Conservation (phyloP, 306 rosid species). For the Senna tora region DNA sequence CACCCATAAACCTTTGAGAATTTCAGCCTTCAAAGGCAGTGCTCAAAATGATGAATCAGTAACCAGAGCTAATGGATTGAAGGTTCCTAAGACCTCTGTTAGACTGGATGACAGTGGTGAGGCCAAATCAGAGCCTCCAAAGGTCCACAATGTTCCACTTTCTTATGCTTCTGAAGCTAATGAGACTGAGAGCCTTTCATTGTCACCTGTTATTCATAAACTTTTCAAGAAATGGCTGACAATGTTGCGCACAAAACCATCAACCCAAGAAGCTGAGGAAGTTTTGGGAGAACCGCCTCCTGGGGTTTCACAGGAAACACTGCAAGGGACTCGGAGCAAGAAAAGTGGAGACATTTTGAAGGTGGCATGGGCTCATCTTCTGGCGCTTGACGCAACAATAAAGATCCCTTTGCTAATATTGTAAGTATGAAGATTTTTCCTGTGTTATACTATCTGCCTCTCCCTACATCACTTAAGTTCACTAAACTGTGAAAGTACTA, state of each 20-base stretch:
- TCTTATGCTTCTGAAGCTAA: slow-evolving; percentile 62
- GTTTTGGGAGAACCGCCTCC: slow-evolving; percentile 58
- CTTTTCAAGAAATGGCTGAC: slow-evolving; percentile 76
- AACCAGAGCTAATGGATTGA: slow-evolving; percentile 59
- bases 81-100: slow-evolving; percentile 62
- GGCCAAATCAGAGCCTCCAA: slow-evolving; percentile 52
- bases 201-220: slow-evolving; percentile 67
- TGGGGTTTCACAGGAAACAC: slow-evolving; percentile 45
- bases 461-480: slow-evolving; percentile 4
- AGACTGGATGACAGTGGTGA: slow-evolving; percentile 67
- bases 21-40: slow-evolving; percentile 78
- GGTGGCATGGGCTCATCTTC: slow-evolving; percentile 57
- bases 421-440: slow-evolving; percentile 56
- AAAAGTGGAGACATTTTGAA: slow-evolving; percentile 50
- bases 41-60: slow-evolving; percentile 64
- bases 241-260: slow-evolving; percentile 63
- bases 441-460: slow-evolving; percentile 12
- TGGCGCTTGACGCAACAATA: slow-evolving; percentile 63
- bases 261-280: slow-evolving; percentile 53
- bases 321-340: slow-evolving; percentile 41
- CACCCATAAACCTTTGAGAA: slow-evolving; percentile 56
- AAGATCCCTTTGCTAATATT: slow-evolving; percentile 78
- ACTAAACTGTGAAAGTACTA: neutral
- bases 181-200: slow-evolving; percentile 53
- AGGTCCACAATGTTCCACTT: slow-evolving; percentile 59